Conservation (phyloP, 75 land plant species). For the Ceratopteris richardii region DNA sequence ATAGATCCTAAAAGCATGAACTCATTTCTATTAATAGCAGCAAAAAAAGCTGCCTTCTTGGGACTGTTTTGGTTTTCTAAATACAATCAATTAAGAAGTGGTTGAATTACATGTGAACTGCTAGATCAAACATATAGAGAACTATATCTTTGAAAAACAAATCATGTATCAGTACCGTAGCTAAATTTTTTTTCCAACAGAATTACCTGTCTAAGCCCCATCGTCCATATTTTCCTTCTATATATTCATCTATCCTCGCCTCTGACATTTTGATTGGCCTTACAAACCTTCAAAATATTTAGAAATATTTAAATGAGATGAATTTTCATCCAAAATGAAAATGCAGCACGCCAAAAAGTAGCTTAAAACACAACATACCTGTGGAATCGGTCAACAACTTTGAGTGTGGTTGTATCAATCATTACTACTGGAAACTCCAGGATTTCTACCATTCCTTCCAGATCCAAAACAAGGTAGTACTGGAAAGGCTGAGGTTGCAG, state of each 20-base stretch:
- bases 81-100: no score
- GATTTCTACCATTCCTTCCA: conserved; percentile 96
- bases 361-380: conserved; percentile 32
- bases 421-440: conserved; percentile 88
- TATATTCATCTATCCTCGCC: conserved; percentile 55
- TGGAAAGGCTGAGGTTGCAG: conserved; percentile 50
- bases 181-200: no score
- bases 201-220: conserved; percentile 74
- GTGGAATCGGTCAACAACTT: conserved; percentile 79
- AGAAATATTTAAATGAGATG: no score
- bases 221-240: conserved; percentile 87
- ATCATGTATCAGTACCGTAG: no score
- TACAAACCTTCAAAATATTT: conserved; percentile 52
- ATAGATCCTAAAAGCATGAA: no score
- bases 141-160: not conserved
- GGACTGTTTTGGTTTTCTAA: no score
- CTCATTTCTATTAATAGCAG: no score
- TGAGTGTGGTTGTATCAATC: conserved; percentile 57
- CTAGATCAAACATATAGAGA: no score
- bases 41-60: no score
- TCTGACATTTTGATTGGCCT: conserved; percentile 73
- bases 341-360: not conserved
- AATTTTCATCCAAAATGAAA: conserved; percentile 4
- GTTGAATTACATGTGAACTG: no score
- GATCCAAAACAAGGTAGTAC: conserved; percentile 73